A percentile compares a stretch with the other conserved stretches of the same genome.
phyloP scores from a whole-genome alignment of 805 yeast genomes.

The Pichia rugopelliculosa region DNA sequence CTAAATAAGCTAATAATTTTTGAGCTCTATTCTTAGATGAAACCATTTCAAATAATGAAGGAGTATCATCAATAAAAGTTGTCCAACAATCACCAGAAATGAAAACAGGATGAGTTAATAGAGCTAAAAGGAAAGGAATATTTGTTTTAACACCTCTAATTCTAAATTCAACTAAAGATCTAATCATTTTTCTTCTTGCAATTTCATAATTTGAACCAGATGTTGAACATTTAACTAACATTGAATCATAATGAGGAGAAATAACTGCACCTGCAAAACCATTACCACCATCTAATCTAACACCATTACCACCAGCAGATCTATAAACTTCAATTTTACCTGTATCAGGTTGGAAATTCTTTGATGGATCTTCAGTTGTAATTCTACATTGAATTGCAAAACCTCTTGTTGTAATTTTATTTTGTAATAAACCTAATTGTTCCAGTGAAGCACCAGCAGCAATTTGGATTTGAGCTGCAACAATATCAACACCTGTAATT shows the following conservation, averaged over 20 bases:
- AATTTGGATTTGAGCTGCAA: conserved; percentile 97
- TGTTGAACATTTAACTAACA: conserved; percentile 96
- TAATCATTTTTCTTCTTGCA: conserved; percentile 94
- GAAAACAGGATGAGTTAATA: conserved; percentile 85
- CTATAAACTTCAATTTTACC: conserved; percentile 97
- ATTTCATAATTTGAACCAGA: conserved; percentile 97
- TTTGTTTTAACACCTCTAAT: conserved; percentile 98
- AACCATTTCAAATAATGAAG: conserved; percentile 90
- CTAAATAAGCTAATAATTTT: conserved; percentile 83
- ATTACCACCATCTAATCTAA: conserved; percentile 97
- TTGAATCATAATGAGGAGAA: conserved; percentile 95
- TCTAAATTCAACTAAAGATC: conserved; percentile 95
- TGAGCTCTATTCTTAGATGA: conserved; percentile 95
- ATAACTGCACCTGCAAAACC: conserved; percentile 96
- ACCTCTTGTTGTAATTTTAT: conserved; percentile 91
- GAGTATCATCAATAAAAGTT: conserved; percentile 97
- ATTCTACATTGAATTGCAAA: conserved; percentile 99
- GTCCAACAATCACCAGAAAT: conserved; percentile 92
- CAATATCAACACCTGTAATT: conserved; percentile 95
- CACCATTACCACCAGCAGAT: conserved; percentile 99
- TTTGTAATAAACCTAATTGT: conserved; percentile 89
- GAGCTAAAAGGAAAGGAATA: conserved; percentile 89
- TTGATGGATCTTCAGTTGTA: conserved; percentile 95
- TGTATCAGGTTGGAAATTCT: conserved; percentile 96
- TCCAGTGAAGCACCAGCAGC: conserved; percentile 96